These are phyloP conservation scores for Rhizophagus clarus DNA, from an alignment of 192 early-diverging fungal species.

Conservation along the genomic window DNA sequence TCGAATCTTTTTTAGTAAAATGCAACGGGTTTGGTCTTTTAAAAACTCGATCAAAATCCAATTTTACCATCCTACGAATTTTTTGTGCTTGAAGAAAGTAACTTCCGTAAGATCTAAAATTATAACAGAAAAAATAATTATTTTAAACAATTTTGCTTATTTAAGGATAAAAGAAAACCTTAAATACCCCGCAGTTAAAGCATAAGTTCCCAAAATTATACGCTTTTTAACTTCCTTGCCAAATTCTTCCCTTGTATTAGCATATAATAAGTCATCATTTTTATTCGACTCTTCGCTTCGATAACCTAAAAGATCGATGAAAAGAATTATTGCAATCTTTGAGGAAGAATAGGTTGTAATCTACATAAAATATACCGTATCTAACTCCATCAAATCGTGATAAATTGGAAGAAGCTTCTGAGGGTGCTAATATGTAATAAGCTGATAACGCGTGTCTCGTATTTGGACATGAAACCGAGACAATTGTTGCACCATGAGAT, in stretches of 20 bases:
- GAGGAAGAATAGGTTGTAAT: neutral
- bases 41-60: constrained; percentile 80
- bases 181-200: constrained; percentile 72
- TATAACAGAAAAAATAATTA: constrained; percentile 28
- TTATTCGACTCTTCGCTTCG: constrained; percentile 28
- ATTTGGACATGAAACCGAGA: constrained; percentile 70
- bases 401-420: constrained; percentile 91
- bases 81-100: constrained; percentile 84
- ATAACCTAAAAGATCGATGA: constrained; percentile 37
- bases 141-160: neutral
- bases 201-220: constrained; percentile 85
- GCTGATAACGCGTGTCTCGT: constrained; percentile 73
- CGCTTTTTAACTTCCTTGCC: constrained; percentile 82
- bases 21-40: constrained; percentile 59
- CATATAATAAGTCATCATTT: constrained; percentile 50
- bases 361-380: constrained; percentile 62
- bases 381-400: constrained; percentile 86
- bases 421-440: constrained; percentile 87
- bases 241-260: constrained; percentile 67
- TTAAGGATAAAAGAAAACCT: neutral
- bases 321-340: neutral
- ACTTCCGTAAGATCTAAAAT: constrained; percentile 62
- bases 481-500: constrained; percentile 65
- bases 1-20: neutral
- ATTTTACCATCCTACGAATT: constrained; percentile 73